Conservation (phyloP, 2,329 filamentous ascomycete species). For the Pseudogymnoascus sp. region DNA sequence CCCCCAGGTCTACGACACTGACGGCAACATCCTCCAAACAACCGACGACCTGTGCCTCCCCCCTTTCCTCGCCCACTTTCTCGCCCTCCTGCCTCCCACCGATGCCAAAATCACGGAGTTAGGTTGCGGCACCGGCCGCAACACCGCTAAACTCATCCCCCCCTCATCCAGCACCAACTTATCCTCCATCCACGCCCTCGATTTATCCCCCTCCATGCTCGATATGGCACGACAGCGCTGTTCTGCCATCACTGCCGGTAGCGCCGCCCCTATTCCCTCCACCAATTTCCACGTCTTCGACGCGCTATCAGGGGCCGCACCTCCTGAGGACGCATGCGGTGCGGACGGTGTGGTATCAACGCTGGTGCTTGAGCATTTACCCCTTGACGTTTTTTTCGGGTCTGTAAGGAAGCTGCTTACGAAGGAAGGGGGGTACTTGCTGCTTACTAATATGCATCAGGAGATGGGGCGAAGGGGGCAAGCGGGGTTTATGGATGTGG, state of each 20-base stretch:
- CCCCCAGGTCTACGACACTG: constrained; percentile 49
- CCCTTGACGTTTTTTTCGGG: constrained; percentile 40
- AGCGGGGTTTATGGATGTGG: constrained; percentile 51
- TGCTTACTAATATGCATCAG: constrained; percentile 61
- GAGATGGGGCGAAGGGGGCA: constrained; percentile 53
- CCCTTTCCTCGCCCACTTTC: constrained; percentile 39
- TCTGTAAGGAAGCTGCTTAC: constrained; percentile 37
- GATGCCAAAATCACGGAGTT: constrained; percentile 44
- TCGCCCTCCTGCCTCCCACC: constrained; percentile 27
- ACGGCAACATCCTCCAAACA: constrained; percentile 58
- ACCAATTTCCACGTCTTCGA: constrained; percentile 20
- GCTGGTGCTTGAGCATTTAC: constrained; percentile 56
- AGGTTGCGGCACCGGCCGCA: constrained; percentile 57
- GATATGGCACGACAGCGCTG: constrained; percentile 35
- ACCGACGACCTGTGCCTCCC: constrained; percentile 51
- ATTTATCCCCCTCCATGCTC: constrained; percentile 49
- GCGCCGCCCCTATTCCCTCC: not conserved
- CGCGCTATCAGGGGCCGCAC: constrained; percentile 18
- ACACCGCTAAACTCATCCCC: constrained; percentile 43
- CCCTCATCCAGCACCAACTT: constrained; percentile 2
- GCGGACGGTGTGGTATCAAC: constrained; percentile 46
- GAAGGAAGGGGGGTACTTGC: constrained; percentile 37
- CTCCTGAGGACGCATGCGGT: constrained; percentile 14
- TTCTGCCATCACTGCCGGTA: not conserved
- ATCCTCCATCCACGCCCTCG: constrained; percentile 34